phyloP scores from a whole-genome alignment of 2,329 filamentous ascomycete species.

The Colletotrichum incanum region DNA sequence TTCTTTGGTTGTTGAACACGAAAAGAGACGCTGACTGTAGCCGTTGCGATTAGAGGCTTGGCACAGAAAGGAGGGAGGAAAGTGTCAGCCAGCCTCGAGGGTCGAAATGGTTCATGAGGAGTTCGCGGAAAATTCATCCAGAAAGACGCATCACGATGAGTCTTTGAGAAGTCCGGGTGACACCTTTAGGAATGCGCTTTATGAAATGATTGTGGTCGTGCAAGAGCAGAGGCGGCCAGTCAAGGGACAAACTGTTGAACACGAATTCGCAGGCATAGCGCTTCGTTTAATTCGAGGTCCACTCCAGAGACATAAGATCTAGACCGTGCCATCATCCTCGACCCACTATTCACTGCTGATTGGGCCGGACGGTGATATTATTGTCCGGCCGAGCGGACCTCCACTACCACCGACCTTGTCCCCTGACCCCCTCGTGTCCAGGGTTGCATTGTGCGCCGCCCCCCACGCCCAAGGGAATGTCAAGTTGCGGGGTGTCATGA shows the following conservation, averaged over 20 bases:
- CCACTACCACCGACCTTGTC: neutral
- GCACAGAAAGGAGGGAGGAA: slow-evolving; percentile 31
- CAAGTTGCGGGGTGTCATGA: slow-evolving; percentile 34
- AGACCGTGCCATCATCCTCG: slow-evolving; percentile 9
- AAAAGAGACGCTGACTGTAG: slow-evolving; percentile 36
- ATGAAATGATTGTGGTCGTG: slow-evolving; percentile 17
- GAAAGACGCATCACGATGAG: slow-evolving; percentile 35
- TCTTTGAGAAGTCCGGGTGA: neutral
- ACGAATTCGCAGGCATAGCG: slow-evolving; percentile 36
- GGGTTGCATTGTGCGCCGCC: slow-evolving; percentile 15
- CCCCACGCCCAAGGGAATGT: slow-evolving; percentile 14
- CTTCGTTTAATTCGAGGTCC: slow-evolving; percentile 41
- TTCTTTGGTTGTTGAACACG: slow-evolving; percentile 26
- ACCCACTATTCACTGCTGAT: slow-evolving; percentile 10
- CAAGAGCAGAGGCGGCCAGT: slow-evolving; percentile 24
- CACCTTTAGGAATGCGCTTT: slow-evolving; percentile 19
- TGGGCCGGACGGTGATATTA: slow-evolving; percentile 35
- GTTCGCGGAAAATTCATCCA: slow-evolving; percentile 33
- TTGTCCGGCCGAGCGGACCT: slow-evolving; percentile 32
- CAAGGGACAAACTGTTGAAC: slow-evolving; percentile 30
- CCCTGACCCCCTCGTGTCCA: slow-evolving; percentile 13
- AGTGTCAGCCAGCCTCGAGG: slow-evolving; percentile 38
- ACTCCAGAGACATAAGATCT: slow-evolving; percentile 35
- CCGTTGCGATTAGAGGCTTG: slow-evolving; percentile 40
- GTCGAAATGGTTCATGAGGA: slow-evolving; percentile 11